Conservation (phyloP, 192 early-diverging fungal species). For the Coemansia reversa region DNA sequence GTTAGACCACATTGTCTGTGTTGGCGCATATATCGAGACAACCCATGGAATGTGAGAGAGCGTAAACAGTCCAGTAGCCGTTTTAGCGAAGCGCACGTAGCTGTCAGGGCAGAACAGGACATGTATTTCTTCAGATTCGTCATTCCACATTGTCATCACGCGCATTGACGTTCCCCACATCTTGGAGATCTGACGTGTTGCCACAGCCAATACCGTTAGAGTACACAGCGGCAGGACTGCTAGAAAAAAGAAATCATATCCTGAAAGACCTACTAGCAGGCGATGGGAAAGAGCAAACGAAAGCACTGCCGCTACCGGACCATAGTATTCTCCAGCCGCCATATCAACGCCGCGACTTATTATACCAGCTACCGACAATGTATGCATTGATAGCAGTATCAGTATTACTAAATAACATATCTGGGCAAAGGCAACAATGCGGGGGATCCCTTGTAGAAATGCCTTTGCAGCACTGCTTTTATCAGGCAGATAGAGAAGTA, state of each 20-base stretch:
- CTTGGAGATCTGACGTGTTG: conserved; percentile 3
- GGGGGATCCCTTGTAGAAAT: conserved; percentile 5
- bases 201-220: conserved; percentile 4
- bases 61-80: conserved; percentile 8
- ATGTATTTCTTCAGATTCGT: conserved; percentile 18
- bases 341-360: conserved; percentile 15
- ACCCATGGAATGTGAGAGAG: conserved; percentile 30
- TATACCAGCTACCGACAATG: conserved; percentile 17
- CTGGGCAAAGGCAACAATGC: conserved; percentile 21
- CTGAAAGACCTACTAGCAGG: conserved; percentile 9
- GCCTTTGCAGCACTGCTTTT: not conserved
- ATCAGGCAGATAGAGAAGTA: not conserved
- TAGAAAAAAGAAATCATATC: conserved; percentile 2
- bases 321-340: conserved; percentile 25
- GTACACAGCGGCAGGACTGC: conserved; percentile 15
- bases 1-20: conserved; percentile 11
- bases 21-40: conserved; percentile 15
- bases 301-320: conserved; percentile 21
- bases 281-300: conserved; percentile 13
- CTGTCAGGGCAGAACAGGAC: conserved; percentile 16
- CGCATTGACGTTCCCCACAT: not conserved
- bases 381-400: conserved; percentile 22
- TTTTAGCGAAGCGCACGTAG: conserved; percentile 17
- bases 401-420: conserved; percentile 26
- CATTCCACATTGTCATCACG: not conserved